Evolutionary conservation across 2,329 filamentous ascomycete species (phyloP), one percentile per base, ranked within the genome.

Genomic region (Fusarium nematophilum): DNA sequence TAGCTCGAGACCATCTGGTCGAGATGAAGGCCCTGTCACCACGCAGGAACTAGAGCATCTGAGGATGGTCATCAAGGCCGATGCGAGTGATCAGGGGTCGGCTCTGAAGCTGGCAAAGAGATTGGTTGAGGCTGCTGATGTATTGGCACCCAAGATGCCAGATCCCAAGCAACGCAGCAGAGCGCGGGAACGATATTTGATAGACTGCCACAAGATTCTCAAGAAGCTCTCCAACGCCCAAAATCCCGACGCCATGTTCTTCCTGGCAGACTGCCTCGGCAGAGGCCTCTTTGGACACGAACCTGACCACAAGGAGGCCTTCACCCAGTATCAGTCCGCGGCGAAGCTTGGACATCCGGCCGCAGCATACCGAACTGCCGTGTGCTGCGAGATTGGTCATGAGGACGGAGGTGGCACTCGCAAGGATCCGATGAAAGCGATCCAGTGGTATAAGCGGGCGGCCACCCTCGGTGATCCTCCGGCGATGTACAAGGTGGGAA

Each of bases 401-500:
- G 94, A 98, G 72, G 93, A 96, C 68, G 94, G 93, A 25, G 95
- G 95, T 46, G 95, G 95, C 18, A 98, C 95, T 1, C 88, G 92
- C 54, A 91, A 90, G 67, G 95, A 99, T 70, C 92, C 92, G 1
- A 78, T 94, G 64, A 98, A 98, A 77, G 94, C 95, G 1, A 93
- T 98, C 15, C 94, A 98, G 74, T 99, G 95, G 95, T 99, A 99
- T 76, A 93, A 94, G 73, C 90, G 93, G 36, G 93, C 95, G 6
- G 94, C 95, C 9, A 90, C 90, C 10, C 82, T 98, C 3, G 94
- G 95, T 3, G 94, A 99, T 70, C 90, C 90, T 2, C 91, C 94
- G 1, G 95, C 93, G 25, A 96, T 98, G 92, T 99, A 97, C 80
- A 99, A 99, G 77, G 88, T 98, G 76, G 95, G 95, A 54, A 96